Base-by-base conservation (phyloP, 2,329 filamentous ascomycete genomes). In the Cladosporium colombiae region DNA sequence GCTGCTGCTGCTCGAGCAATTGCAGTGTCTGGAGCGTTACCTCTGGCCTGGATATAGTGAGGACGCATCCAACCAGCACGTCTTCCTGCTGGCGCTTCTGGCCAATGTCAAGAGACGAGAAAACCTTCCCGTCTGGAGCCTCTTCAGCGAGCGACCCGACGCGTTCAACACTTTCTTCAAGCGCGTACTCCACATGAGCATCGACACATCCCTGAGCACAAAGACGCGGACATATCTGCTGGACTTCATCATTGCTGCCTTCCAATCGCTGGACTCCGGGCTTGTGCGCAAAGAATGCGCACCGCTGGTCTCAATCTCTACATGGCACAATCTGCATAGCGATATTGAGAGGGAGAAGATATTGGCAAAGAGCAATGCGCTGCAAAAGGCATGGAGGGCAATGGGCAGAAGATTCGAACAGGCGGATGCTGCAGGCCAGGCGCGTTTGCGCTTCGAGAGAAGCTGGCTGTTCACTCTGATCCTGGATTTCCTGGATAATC, bases 251-350 rank as follows among this genome's bases (percentile, higher is more conserved):
- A 96, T 96, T 60, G 88, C 89, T 70, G 91, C 94, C 40, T 99
- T 97, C 76, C 93, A 98, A 78, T 97, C 93, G 56, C 84, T 99
- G 35, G 96, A 99, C 77, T 93, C 89, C 75, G 86, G 87, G 44
- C 86, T 96, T 65, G 91, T 99, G 59, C 89, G 95, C 68, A 98
- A 97, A 78, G 95, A 99, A 82, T 98, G 95, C 78, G 95, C 94
- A 7, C 92, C 96, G 1, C 82, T 99, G 61, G 94, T 99, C 23
- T 95, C 93, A 14, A 97, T 99, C 72, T 90, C 91, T 0, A 92
- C 95, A 72, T 99, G 95, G 95, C 92, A 98, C 74, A 96, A 97
- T 75, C 81, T 99, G 44, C 91, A 91, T 33, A 91, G 86, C 65
- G 92, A 96, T 37, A 84, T 85, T 66, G 86, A 88, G 68, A 87